Base-by-base conservation (phyloP, 768 basidiomycete genomes). In the Neoboletus brunneissimus region DNA sequence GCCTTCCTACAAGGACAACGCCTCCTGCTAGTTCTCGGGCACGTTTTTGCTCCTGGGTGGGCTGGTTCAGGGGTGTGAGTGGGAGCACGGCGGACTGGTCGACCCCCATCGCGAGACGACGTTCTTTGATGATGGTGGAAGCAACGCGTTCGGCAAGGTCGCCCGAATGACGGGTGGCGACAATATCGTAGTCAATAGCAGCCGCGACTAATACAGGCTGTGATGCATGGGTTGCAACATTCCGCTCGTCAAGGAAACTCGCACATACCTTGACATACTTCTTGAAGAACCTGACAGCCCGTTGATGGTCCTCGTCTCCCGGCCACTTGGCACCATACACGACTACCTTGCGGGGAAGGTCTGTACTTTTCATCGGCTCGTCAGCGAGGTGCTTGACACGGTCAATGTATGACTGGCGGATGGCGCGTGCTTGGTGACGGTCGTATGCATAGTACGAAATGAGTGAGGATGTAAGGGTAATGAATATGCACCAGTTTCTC, bases 141-240 rank as follows among this genome's bases (percentile, higher is more conserved):
- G 88, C 82, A 18, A 97, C 79, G 31, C 82, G 83, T 23, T 82
- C 78, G n/a, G 88, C 82, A 43, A 98, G 79, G 61, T 95, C 94
- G 5, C 97, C 95, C 60, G 91, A 86, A 56, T 87, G 80, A 65
- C 89, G 89, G 23, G 92, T 90, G 15, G 81, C 77, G 46, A 93
- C 74, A 72, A 94, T 81, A 37, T 89, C 86, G 71, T 91, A 99
- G 79, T 99, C 97, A 35, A 98, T 77, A 0, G 94, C 97, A 2
- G 94, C 94, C 6, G 96, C 94, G 35, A 95, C 90, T 6, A 99
- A 79, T 54, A 96, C 82, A 10, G 97, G 97, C 97, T 99, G 66
- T 15, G 55, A 44, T 42, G 49, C 35, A 50, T 48, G 46, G 8
- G 49, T 41, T 65, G 15, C 22, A 12, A 49, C 35, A 41, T 25